A percentile compares a stretch with the other conserved stretches of the same genome.
phyloP scores from a whole-genome alignment of 1,284 basidiomycete species.

The Cerioporus squamosus region DNA sequence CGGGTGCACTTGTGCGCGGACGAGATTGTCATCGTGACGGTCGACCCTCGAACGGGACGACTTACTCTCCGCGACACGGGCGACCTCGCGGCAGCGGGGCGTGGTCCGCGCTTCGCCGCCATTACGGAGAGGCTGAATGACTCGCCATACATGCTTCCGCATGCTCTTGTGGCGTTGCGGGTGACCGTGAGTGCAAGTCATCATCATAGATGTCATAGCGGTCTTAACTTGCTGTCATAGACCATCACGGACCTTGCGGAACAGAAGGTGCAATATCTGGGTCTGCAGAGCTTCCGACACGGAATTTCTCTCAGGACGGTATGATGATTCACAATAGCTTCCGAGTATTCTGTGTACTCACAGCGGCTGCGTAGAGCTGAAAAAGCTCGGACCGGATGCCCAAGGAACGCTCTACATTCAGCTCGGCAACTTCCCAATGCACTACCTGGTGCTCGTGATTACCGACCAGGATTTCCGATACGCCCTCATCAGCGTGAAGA shows the following conservation, averaged over 20 bases:
- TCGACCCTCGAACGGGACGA: slow-evolving; percentile 75
- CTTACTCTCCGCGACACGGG: slow-evolving; percentile 74
- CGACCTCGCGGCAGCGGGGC: slow-evolving; percentile 73
- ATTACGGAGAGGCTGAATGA: slow-evolving; percentile 67
- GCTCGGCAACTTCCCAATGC: slow-evolving; percentile 66
- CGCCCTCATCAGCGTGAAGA: slow-evolving; percentile 69
- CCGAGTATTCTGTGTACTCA: background rate
- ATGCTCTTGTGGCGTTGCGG: slow-evolving; percentile 57
- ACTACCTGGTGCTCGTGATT: slow-evolving; percentile 80
- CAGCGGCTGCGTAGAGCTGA: slow-evolving; percentile 48
- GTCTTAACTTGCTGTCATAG: slow-evolving; percentile 39
- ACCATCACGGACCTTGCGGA: slow-evolving; percentile 76
- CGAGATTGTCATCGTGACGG: slow-evolving; percentile 69
- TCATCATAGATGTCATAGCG: background rate
- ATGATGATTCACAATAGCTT: background rate
- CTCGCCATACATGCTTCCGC: slow-evolving; percentile 57
- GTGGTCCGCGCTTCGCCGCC: slow-evolving; percentile 60
- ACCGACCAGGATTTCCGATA: slow-evolving; percentile 77
- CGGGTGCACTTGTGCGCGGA: slow-evolving; percentile 73
- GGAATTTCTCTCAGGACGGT: slow-evolving; percentile 71
- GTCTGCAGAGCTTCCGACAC: slow-evolving; percentile 70
- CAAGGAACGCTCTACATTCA: slow-evolving; percentile 70
- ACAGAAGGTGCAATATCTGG: slow-evolving; percentile 77
- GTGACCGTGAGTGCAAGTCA: slow-evolving; percentile 49
- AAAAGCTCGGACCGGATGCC: slow-evolving; percentile 62